Evolutionary conservation across 208 protist genomes (phyloP).

Genomic region (Polymyxa betae): DNA sequence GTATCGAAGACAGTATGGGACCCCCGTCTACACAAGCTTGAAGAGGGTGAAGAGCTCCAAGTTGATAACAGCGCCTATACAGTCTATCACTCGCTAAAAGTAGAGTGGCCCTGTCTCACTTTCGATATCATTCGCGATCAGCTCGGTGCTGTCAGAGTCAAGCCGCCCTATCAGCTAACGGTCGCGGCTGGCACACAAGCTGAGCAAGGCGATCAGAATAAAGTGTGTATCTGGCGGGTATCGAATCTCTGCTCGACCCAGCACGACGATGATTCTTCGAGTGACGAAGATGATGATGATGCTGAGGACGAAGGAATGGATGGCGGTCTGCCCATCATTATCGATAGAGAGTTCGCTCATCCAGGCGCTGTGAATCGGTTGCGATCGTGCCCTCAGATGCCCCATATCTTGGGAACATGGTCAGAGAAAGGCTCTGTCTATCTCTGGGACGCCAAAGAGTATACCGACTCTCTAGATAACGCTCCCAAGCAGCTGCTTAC

Average conservation of each 20-base stretch:
- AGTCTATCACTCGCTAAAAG: conserved; percentile 10
- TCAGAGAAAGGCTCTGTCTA: conserved; percentile 47
- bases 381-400: conserved; percentile 51
- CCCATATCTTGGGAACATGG: conserved; percentile 58
- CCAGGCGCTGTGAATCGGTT: conserved; percentile 53
- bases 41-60: conserved; percentile 9
- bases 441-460: conserved; percentile 57
- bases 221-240: conserved; percentile 55
- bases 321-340: conserved; percentile 26
- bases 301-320: neutral
- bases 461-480: neutral
- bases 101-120: conserved; percentile 59
- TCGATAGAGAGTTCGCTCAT: conserved; percentile 46
- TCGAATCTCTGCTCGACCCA: conserved; percentile 53
- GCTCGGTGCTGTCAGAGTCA: conserved; percentile 27
- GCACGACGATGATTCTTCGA: conserved; percentile 45
- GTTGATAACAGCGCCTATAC: conserved; percentile 8
- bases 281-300: conserved; percentile 37
- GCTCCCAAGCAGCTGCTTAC: neutral
- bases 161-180: conserved; percentile 26
- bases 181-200: conserved; percentile 60
- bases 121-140: conserved; percentile 53
- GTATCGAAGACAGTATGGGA: conserved; percentile 1
- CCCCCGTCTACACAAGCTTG: neutral
- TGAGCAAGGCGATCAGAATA: conserved; percentile 50